Base-by-base conservation (phyloP, 768 basidiomycete species). In the Boletellus emodensis region DNA sequence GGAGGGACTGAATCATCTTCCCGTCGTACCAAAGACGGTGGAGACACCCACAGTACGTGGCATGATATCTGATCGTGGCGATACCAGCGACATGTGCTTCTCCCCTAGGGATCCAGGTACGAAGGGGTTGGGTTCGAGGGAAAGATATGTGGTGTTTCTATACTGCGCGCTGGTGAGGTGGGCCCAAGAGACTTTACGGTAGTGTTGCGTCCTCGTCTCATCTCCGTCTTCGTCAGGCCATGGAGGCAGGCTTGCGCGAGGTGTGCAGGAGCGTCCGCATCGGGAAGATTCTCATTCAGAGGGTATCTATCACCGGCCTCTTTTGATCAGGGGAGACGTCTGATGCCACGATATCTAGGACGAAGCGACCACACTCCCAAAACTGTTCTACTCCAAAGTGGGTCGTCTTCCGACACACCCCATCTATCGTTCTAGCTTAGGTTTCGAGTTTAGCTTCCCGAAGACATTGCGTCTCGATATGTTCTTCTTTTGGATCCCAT, bases 231-330 rank as follows among this genome's bases (percentile, higher is more conserved):
- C 14, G 18, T n/a, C 51, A 93, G 89, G 93, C 94, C 2, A 99
- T 99, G 95, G 95, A 99, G 71, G 91, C 90, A 12, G 96, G 95
- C 35, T 74, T 99, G 54, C 78, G 95, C 38, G 95, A 97, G 68
- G 95, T 97, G 35, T 97, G 94, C 72, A 80, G 95, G 59, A 90
- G 84, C 61, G 89, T 91, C 24, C 80, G 95, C 55, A 95, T 99
- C 52, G 95, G 95, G 42, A 99, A 99, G 75, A 98, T 99, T 62
- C 76, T 99, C 42, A 99, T 99, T 54, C 95, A 99, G 71, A 72
- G 95, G 66, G 93, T 92, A 69, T 55, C 80, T 63, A 22, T 14
- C n/a, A 20, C 40, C 10, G 4, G 30, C 6, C 10, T 22, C 44
- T 24, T 41, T 36, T 47, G 34, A 14, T 32, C 3, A 24, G 3